phyloP scores from a whole-genome alignment of 1,139 yeast genomes.

The Candida glucosophila region DNA sequence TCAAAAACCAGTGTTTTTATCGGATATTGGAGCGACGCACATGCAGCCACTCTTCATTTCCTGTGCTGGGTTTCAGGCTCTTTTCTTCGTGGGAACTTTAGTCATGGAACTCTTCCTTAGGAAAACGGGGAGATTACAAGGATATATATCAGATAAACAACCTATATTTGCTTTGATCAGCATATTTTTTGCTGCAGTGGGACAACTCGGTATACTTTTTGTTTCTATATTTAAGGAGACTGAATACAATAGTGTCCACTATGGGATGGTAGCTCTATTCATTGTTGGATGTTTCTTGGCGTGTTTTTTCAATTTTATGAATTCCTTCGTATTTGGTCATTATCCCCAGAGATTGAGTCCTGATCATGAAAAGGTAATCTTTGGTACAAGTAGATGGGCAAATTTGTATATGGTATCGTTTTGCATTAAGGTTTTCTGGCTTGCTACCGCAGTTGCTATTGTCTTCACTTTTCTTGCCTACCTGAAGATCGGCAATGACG shows the following conservation, averaged over 20 bases:
- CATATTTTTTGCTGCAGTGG: slow-evolving; percentile 48
- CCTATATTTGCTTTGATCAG: slow-evolving; percentile 41
- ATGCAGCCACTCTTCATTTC: slow-evolving; percentile 76
- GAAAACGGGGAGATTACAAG: slow-evolving; percentile 43
- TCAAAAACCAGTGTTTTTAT: slow-evolving; percentile 61
- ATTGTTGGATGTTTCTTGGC: slow-evolving; percentile 64
- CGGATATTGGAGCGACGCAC: slow-evolving; percentile 81
- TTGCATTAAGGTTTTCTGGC: slow-evolving; percentile 54
- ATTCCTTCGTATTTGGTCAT: slow-evolving; percentile 55
- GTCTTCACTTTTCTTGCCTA: slow-evolving; percentile 62
- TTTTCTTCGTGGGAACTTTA: slow-evolving; percentile 63
- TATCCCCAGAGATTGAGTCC: slow-evolving; percentile 35
- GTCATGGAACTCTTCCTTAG: slow-evolving; percentile 51
- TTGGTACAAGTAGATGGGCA: slow-evolving; percentile 28
- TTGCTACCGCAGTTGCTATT: slow-evolving; percentile 55
- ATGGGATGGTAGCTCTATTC: slow-evolving; percentile 65
- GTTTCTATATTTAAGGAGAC: slow-evolving; percentile 71
- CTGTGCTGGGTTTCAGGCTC: slow-evolving; percentile 73
- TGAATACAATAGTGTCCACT: slow-evolving; percentile 50
- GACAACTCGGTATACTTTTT: slow-evolving; percentile 70
- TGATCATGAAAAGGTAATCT: slow-evolving; percentile 32
- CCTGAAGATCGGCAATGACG: slow-evolving; percentile 25
- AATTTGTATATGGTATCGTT: slow-evolving; percentile 45
- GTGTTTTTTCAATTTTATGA: slow-evolving; percentile 49
- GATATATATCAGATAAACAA: slow-evolving; percentile 41